A percentile compares a stretch with the other conserved stretches of the same genome.
Conservation (phyloP, 208 protist species). For the Leptomonas seymouri region DNA sequence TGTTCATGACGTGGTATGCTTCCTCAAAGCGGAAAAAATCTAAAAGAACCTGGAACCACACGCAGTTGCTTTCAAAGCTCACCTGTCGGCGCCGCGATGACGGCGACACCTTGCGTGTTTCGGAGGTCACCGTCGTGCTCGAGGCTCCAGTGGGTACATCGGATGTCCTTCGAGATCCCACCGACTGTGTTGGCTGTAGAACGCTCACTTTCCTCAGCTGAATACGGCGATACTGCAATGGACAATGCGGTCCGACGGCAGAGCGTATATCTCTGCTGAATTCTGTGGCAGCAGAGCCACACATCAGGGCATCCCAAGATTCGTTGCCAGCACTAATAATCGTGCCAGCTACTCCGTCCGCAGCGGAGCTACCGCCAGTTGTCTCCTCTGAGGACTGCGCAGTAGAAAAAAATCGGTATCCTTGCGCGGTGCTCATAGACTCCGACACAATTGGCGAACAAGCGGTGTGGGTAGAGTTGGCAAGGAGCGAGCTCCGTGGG, state of each 20-base stretch:
- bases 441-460: slow-evolving; percentile 1
- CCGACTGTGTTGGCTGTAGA: not conserved
- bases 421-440: slow-evolving; percentile 4
- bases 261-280: not conserved
- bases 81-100: not conserved
- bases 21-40: slow-evolving; percentile 5
- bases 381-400: not conserved
- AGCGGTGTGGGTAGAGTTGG: slow-evolving; percentile 1
- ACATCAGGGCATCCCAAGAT: not conserved
- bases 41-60: slow-evolving; percentile 16
- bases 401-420: not conserved
- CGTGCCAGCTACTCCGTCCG: not conserved
- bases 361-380: too few species aligned
- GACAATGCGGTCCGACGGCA: not conserved
- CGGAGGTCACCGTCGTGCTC: not conserved
- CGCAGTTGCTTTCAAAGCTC: not conserved
- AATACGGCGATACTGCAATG: not conserved
- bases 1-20: slow-evolving; percentile 16
- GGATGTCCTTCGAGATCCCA: not conserved
- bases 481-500: not conserved
- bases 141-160: not conserved
- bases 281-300: not conserved
- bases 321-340: too few species aligned
- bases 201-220: not conserved
- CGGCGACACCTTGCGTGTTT: not conserved